Percentiles rank a stretch among this genome's conserved stretches.
phyloP scores from a whole-genome alignment of 192 early-diverging fungal genomes.

The Coemansia sp. region DNA sequence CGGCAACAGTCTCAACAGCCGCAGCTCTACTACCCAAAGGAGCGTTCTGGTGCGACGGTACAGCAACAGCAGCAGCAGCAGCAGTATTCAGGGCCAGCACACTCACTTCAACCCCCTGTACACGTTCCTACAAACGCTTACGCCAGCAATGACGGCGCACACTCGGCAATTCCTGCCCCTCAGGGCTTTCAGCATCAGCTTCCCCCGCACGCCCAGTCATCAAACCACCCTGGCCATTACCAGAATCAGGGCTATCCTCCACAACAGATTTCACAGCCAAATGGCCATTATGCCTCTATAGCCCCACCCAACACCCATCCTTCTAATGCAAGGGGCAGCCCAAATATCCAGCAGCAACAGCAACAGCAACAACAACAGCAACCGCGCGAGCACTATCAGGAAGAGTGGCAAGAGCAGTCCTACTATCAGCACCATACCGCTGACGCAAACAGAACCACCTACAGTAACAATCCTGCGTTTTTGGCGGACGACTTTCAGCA shows the following conservation, averaged over 20 bases:
- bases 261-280: constrained; percentile 14
- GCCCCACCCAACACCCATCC: constrained; percentile 5
- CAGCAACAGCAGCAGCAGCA: constrained; percentile 8
- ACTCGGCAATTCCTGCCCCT: constrained; percentile 42
- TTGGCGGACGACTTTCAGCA: constrained; percentile 24
- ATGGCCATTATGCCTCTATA: constrained; percentile 7
- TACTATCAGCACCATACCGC: constrained; percentile 30
- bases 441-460: background rate
- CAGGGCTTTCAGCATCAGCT: constrained; percentile 16
- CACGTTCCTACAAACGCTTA: background rate
- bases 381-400: constrained; percentile 16
- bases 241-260: constrained; percentile 15
- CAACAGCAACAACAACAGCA: constrained; percentile 10
- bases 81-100: background rate
- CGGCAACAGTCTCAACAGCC: constrained; percentile 21
- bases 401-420: constrained; percentile 6
- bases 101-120: constrained; percentile 2
- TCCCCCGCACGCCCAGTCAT: constrained; percentile 8
- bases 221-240: constrained; percentile 4
- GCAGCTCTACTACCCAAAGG: constrained; percentile 19
- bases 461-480: constrained; percentile 15
- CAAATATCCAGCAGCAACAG: background rate
- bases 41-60: background rate
- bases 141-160: background rate
- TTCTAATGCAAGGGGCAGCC: background rate